A percentile compares a stretch with the other conserved stretches of the same genome.
Evolutionary conservation across 352 stramenopile genomes (phyloP).

Genomic region (Pythium folliculosum): DNA sequence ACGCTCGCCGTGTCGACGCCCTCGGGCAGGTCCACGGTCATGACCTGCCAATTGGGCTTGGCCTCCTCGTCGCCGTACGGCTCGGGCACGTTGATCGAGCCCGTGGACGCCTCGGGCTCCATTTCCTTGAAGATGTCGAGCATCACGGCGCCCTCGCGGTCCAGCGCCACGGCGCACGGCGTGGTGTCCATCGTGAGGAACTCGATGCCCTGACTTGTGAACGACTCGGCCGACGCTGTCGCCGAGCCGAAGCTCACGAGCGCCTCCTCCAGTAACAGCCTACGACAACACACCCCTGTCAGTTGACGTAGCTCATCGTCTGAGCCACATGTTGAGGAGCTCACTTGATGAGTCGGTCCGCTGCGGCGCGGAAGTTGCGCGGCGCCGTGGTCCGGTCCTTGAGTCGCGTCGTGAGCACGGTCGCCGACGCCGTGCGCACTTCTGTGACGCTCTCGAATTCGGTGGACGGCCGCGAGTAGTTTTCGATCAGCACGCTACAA

Average conservation of each 20-base stretch:
- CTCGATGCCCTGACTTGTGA: constrained; percentile 13
- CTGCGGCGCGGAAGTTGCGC: constrained; percentile 11
- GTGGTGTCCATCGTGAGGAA: constrained; percentile 7
- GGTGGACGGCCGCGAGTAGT: constrained; percentile 29
- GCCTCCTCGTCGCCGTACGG: neutral
- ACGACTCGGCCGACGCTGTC: constrained; percentile 2
- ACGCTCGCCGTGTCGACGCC: constrained; percentile 7
- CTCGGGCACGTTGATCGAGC: constrained; percentile 9
- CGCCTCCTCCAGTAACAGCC: constrained; percentile 27
- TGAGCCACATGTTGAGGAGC: neutral
- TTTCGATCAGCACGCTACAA: constrained; percentile 32
- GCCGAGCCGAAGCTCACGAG: constrained; percentile 24
- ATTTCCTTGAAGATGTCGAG: constrained; percentile 22
- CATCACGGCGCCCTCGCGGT: constrained; percentile 13
- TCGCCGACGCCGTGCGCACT: constrained; percentile 30
- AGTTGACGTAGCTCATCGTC: no score
- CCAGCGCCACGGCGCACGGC: constrained; percentile 18
- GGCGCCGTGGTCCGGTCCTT: constrained; percentile 13
- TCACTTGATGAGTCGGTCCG: constrained; percentile 23
- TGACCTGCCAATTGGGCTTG: constrained; percentile 12
- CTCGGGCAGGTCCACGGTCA: constrained; percentile 19
- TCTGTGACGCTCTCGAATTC: constrained; percentile 46
- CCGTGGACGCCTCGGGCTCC: constrained; percentile 19
- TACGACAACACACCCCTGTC: neutral
- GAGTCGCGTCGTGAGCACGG: constrained; percentile 26